phyloP scores from a whole-genome alignment of 805 yeast genomes.

The Yarrowia osloensis region DNA sequence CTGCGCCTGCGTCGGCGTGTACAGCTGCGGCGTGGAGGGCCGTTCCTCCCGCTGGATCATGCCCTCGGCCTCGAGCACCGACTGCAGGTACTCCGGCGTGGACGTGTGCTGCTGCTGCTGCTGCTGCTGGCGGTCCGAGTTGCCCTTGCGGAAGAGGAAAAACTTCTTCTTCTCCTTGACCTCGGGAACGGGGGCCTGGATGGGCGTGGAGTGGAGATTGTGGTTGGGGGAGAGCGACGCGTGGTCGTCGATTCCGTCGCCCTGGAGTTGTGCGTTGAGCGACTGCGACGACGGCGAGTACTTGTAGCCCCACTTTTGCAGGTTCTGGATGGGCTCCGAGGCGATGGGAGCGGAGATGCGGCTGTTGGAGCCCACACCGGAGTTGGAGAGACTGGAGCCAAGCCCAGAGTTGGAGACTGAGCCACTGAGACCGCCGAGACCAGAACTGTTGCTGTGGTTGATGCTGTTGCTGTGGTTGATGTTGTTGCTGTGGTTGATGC shows the following conservation, averaged over 20 bases:
- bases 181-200: neutral
- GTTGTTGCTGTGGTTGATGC: too few species aligned
- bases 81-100: constrained; percentile 22
- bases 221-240: neutral
- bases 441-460: too few species aligned
- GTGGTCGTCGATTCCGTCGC: neutral
- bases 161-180: constrained; percentile 27
- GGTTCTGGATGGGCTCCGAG: constrained; percentile 28
- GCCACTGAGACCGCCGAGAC: too few species aligned
- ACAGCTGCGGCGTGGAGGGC: neutral
- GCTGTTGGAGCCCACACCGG: too few species aligned
- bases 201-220: neutral
- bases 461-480: too few species aligned
- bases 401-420: too few species aligned
- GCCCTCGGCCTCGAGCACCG: constrained; percentile 21
- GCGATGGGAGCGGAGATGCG: constrained; percentile 27
- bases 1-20: constrained; percentile 6
- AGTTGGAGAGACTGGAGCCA: too few species aligned
- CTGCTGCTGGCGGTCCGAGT: constrained; percentile 13
- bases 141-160: constrained; percentile 25
- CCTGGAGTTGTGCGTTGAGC: constrained; percentile 4
- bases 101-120: constrained; percentile 6
- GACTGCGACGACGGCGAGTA: constrained; percentile 29
- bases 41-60: constrained; percentile 20
- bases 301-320: constrained; percentile 30